Base-by-base conservation (phyloP, 768 basidiomycete species). In the Lactarius sanguifluus region DNA sequence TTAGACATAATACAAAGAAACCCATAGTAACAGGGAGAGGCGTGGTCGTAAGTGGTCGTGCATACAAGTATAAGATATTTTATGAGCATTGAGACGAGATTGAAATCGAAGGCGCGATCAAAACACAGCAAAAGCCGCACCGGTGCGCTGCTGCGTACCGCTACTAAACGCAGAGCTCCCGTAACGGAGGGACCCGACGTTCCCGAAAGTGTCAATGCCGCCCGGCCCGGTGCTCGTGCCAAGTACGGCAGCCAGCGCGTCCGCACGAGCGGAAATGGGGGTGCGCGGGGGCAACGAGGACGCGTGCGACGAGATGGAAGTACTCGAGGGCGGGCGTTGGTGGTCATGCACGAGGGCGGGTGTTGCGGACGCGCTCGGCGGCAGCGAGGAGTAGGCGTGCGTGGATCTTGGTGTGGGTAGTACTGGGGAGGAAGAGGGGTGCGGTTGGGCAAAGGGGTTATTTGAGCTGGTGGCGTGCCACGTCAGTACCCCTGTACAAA, bases 361-460 rank as follows among this genome's bases (percentile, higher is more conserved):
- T 12, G 64, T 68, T 25, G 68, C 65, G 5, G 47, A 20, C 6
- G 64, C 50, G 52, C 68, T 70, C 30, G 64, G 64, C 13, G 20
- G 23, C 16, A 64, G 57, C 10, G 69, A 65, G 13, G 69, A 65
- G 13, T 52, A 52, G 38, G 63, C 25, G 18, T 30, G 45, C 9
- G 73, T 65, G 38, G 77, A 79, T 64, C 78, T 76, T 59, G 73
- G 60, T 18, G 81, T 74, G 32, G 84, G 77, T 32, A 84, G 77
- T 32, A 81, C 78, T 45, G 85, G 81, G 67, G 59, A 75, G n/a
- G 62, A 72, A 4, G 64, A 32, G 67, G 59, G 75, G 20, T 61
- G 73, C 4, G 64, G 32, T 25, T 61, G 67, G 10, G 91, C 93
- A 71, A 96, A 96, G 1, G 94, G 94, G 75, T 97, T 97, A 81